Percentiles rank a stretch among this genome's conserved stretches.
Evolutionary conservation across 2,329 filamentous ascomycete genomes (phyloP).

Genomic region (Colletotrichum graminicola): DNA sequence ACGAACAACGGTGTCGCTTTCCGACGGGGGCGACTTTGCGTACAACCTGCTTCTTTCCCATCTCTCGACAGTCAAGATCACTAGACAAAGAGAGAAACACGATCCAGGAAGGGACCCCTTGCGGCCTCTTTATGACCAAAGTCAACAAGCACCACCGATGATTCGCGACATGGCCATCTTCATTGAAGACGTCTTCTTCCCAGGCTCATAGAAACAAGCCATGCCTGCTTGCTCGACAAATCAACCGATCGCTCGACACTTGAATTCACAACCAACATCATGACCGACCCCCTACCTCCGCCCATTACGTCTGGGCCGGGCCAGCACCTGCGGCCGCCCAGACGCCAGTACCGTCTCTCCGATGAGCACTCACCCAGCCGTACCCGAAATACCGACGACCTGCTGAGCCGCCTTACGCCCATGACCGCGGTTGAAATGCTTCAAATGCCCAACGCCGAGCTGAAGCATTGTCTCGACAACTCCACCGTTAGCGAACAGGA

Average conservation of each 20-base stretch:
- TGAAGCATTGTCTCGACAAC: conserved; percentile 71
- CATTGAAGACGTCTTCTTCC: conserved; percentile 27
- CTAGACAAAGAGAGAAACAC: conserved; percentile 22
- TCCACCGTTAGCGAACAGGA: conserved; percentile 76
- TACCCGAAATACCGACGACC: conserved; percentile 64
- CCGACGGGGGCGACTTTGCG: conserved; percentile 11
- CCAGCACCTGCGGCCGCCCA: conserved; percentile 51
- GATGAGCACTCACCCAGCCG: conserved; percentile 61
- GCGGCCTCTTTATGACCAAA: conserved; percentile 29
- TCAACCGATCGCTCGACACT: conserved; percentile 37
- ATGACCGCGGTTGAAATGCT: conserved; percentile 72
- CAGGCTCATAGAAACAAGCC: conserved; percentile 40
- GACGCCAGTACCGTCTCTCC: conserved; percentile 54
- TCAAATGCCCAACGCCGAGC: conserved; percentile 62
- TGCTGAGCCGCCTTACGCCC: conserved; percentile 72
- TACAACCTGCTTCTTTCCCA: conserved; percentile 9
- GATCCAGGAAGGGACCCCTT: conserved; percentile 10
- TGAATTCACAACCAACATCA: conserved; percentile 43
- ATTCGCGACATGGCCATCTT: conserved; percentile 38
- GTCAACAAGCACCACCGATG: conserved; percentile 35
- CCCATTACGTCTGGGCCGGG: conserved; percentile 50
- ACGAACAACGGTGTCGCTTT: conserved; percentile 8
- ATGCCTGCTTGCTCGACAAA: conserved; percentile 32
- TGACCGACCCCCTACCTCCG: conserved; percentile 52
- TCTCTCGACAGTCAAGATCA: conserved; percentile 1